These are phyloP conservation scores for Colletotrichum costaricense DNA, from an alignment of 2,329 filamentous ascomycete species.

Conservation along the genomic window DNA sequence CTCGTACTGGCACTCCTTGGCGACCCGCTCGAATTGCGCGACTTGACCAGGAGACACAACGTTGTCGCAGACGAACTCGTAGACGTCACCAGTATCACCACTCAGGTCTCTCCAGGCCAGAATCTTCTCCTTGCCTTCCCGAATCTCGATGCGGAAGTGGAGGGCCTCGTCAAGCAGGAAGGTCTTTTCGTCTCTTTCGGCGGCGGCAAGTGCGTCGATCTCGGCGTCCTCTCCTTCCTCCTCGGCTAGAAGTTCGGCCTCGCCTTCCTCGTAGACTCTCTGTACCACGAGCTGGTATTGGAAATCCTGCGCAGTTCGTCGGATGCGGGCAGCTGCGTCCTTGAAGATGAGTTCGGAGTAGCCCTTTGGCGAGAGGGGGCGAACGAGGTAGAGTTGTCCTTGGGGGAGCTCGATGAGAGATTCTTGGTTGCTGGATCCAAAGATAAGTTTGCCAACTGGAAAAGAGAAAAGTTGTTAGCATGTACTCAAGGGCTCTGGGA, in stretches of 20 bases:
- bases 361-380: conserved; percentile 93
- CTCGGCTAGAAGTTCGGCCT: conserved; percentile 90
- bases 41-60: conserved; percentile 78
- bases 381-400: conserved; percentile 96
- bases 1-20: conserved; percentile 97
- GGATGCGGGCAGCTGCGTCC: conserved; percentile 91
- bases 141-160: conserved; percentile 85
- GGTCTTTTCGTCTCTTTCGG: conserved; percentile 95
- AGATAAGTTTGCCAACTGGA: conserved; percentile 90
- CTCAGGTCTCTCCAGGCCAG: conserved; percentile 96
- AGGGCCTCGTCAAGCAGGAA: conserved; percentile 95
- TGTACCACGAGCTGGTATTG: conserved; percentile 98
- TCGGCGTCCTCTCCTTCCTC: conserved; percentile 88
- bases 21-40: conserved; percentile 82
- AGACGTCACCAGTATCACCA: conserved; percentile 94
- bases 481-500: background rate
- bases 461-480: conserved; percentile 25
- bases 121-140: conserved; percentile 84
- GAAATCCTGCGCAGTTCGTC: conserved; percentile 92
- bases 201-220: conserved; percentile 75
- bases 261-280: conserved; percentile 96
- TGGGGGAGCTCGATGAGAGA: conserved; percentile 94
- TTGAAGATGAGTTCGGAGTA: conserved; percentile 99
- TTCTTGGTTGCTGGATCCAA: conserved; percentile 88
- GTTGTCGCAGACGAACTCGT: conserved; percentile 94